These are phyloP conservation scores for Pseudoperonospora humuli DNA, from an alignment of 352 stramenopile species.

Conservation along the genomic window DNA sequence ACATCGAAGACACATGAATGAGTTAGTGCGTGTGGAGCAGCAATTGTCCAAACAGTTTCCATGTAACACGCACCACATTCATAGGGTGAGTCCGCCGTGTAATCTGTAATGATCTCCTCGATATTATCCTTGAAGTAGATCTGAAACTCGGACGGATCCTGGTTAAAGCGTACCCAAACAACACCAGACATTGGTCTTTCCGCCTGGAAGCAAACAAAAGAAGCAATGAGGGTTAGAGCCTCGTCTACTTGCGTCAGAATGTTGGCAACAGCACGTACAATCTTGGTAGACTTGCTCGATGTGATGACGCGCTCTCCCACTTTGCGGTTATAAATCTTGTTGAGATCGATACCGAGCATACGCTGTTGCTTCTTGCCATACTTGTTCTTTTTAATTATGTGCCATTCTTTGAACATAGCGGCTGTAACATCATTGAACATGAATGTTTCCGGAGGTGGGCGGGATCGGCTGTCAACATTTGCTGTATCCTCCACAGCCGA, in stretches of 20 bases:
- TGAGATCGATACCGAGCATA: conserved; percentile 82
- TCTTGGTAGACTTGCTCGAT: conserved; percentile 82
- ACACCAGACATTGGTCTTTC: conserved; percentile 82
- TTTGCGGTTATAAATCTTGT: conserved; percentile 89
- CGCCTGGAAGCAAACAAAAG: conserved; percentile 29
- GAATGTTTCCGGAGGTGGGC: conserved; percentile 78
- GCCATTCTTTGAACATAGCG: conserved; percentile 88
- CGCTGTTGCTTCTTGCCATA: conserved; percentile 85
- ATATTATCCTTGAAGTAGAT: conserved; percentile 87
- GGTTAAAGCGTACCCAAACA: conserved; percentile 81
- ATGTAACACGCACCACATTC: conserved; percentile 62
- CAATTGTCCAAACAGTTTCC: not conserved
- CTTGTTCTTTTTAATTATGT: conserved; percentile 89
- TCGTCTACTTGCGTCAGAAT: not conserved
- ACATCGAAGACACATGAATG: conserved; percentile 4
- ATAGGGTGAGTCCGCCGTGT: conserved; percentile 84
- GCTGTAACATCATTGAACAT: conserved; percentile 89
- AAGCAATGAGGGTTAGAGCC: conserved; percentile 1
- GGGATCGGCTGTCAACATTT: conserved; percentile 56
- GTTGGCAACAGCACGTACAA: conserved; percentile 51
- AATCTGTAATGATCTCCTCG: conserved; percentile 85
- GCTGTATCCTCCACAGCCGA: conserved; percentile 57
- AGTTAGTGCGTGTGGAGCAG: conserved; percentile 2
- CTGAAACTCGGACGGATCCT: conserved; percentile 80
- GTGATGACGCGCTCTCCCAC: conserved; percentile 85